phyloP scores from a whole-genome alignment of 139 green algal genomes.

The Auxenochlorella pyrenoidosa region DNA sequence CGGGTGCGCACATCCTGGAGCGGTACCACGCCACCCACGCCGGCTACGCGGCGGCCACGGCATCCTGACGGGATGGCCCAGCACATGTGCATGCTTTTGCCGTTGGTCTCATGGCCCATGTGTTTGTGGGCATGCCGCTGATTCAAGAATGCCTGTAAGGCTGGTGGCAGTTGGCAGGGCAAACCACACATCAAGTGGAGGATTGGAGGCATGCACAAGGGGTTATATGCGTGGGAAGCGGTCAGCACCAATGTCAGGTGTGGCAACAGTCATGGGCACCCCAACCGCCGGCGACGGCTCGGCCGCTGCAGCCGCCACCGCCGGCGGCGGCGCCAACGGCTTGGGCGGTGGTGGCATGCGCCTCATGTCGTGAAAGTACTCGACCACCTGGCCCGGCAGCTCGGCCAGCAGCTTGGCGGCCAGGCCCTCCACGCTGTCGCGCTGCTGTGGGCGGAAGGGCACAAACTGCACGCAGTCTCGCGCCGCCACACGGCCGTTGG shows the following conservation, averaged over 20 bases:
- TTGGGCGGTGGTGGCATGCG: not conserved
- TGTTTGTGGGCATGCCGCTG: too few species aligned
- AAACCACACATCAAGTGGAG: not conserved
- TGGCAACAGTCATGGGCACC: not conserved
- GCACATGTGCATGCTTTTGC: too few species aligned
- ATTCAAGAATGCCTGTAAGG: too few species aligned
- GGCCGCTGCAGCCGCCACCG: not conserved
- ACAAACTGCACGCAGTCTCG: conserved; percentile 74
- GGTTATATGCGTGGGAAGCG: not conserved
- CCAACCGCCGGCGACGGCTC: not conserved
- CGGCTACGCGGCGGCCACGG: conserved; percentile 18
- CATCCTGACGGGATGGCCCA: too few species aligned
- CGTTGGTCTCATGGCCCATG: too few species aligned
- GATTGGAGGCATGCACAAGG: not conserved
- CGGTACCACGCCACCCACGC: conserved; percentile 41
- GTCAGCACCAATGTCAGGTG: not conserved
- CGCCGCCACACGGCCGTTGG: conserved; percentile 24
- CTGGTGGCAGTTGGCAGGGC: not conserved
- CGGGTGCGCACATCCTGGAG: conserved; percentile 31
- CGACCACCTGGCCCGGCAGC: conserved; percentile 53
- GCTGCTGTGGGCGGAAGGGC: not conserved
- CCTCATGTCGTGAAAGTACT: conserved; percentile 33
- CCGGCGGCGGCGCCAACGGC: not conserved
- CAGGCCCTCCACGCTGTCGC: conserved; percentile 42
- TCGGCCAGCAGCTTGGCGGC: conserved; percentile 60